phyloP scores from a whole-genome alignment of 495 filamentous ascomycete genomes.

The Podospora pseudoanserina region DNA sequence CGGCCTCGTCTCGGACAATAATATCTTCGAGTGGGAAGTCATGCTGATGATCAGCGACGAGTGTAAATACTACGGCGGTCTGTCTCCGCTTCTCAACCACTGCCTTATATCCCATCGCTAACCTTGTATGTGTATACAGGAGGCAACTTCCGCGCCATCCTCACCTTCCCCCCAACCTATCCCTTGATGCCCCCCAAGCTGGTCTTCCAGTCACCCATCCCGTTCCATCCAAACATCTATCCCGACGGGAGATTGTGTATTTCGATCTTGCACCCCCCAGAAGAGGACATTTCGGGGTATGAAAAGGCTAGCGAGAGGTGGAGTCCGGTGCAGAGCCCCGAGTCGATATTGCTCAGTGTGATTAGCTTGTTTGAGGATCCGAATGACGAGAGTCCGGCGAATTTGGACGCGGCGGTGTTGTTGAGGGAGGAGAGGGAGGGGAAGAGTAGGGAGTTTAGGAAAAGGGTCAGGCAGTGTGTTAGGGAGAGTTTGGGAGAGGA shows the following conservation, averaged over 20 bases:
- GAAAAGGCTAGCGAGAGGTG: conserved; percentile 89
- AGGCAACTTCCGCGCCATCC: conserved; percentile 80
- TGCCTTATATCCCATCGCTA: background rate
- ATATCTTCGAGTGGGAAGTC: conserved; percentile 98
- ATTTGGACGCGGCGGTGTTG: conserved; percentile 84
- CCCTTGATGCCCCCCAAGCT: conserved; percentile 88
- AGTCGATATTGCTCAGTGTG: conserved; percentile 88
- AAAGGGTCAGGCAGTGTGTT: conserved; percentile 71
- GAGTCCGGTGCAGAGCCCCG: conserved; percentile 95
- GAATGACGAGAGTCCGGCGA: conserved; percentile 93
- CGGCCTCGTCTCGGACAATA: conserved; percentile 76
- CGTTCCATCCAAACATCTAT: conserved; percentile 96
- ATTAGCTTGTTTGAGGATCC: conserved; percentile 91
- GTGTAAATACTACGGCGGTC: conserved; percentile 88
- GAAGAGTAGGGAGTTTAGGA: conserved; percentile 65
- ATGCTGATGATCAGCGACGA: conserved; percentile 99
- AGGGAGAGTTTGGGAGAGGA: conserved; percentile 80
- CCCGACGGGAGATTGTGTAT: conserved; percentile 88
- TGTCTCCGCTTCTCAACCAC: conserved; percentile 10
- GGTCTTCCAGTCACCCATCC: conserved; percentile 79
- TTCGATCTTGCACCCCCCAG: conserved; percentile 92
- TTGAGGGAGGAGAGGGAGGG: conserved; percentile 75
- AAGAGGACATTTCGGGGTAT: conserved; percentile 95
- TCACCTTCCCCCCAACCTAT: conserved; percentile 78
- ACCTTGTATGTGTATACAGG: conserved; percentile 46